Conservation (phyloP, 768 basidiomycete species). For the Saitozyma sp. region DNA sequence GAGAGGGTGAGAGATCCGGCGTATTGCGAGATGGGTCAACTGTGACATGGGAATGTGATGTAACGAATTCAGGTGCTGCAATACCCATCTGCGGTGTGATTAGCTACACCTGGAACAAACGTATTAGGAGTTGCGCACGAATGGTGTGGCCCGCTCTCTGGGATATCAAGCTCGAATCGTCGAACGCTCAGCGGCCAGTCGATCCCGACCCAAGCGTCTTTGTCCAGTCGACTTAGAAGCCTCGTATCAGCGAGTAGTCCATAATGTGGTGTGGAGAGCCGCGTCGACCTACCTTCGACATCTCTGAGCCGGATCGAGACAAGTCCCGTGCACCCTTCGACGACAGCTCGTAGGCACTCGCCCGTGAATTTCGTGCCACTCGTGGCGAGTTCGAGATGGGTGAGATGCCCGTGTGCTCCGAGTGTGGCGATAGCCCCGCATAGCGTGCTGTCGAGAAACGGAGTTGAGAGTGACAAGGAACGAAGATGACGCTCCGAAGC, state of each 20-base stretch:
- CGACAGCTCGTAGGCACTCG: conserved; percentile 13
- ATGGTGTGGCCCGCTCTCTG: conserved; percentile 11
- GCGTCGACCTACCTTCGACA: conserved; percentile 19
- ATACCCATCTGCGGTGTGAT: conserved; percentile 16
- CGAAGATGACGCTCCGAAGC: not conserved
- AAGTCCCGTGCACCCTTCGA: conserved; percentile 15
- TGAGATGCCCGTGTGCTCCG: conserved; percentile 13
- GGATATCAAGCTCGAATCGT: conserved; percentile 14
- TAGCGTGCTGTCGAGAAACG: conserved; percentile 18
- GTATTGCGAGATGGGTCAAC: conserved; percentile 13
- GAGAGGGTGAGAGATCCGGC: conserved; percentile 12
- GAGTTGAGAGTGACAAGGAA: conserved; percentile 10
- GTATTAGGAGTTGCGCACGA: conserved; percentile 12
- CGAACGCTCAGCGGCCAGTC: conserved; percentile 19
- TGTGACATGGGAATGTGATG: conserved; percentile 18
- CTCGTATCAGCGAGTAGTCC: not conserved
- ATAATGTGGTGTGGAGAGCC: not conserved
- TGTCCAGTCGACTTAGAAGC: conserved; percentile 19
- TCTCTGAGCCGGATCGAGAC: conserved; percentile 9
- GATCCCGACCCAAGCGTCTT: conserved; percentile 22
- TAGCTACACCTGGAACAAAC: not conserved
- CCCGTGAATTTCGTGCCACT: conserved; percentile 20
- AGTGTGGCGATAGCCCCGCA: conserved; percentile 10
- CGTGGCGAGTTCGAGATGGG: conserved; percentile 15
- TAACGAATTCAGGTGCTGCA: conserved; percentile 23